Evolutionary conservation across 2,329 filamentous ascomycete species (phyloP), one percentile per base, ranked within the genome.

Genomic region (Sporothrix dimorphospora): DNA sequence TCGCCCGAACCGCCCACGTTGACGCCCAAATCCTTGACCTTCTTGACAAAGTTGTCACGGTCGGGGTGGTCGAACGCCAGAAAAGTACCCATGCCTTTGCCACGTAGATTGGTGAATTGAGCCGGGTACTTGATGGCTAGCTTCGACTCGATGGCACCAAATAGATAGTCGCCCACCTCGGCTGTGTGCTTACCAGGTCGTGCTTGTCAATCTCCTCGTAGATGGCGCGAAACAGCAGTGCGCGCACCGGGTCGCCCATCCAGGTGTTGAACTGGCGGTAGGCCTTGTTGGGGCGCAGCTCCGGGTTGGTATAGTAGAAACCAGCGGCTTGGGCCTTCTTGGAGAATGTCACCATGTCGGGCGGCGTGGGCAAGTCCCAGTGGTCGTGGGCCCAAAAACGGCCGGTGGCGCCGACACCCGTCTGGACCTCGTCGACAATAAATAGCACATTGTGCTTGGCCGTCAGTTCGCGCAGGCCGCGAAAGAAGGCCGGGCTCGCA

Each of bases 351-450:
- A 97, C 94, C 86, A 97, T 96, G 84, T 97, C 94, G 0, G 94
- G 94, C 9, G 94, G 92, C 91, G 47, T 89, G 84, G 86, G 79
- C 57, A 97, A 87, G 81, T 92, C 87, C 94, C 94, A 97, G 89
- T 97, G 94, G 78, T 97, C 94, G 85, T 97, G 94, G 9, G 94
- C 94, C 94, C 94, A 97, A 89, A 97, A 97, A 81, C 93, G 94
- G 77, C 94, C 94, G 0, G 94, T 97, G 51, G 94, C 94, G 77
- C 94, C 94, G 38, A 97, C 91, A 80, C 94, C 94, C 7, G 94
- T 97, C 84, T 97, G 94, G 12, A 97, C 94, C 83, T 97, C 94
- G 80, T 97, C 94, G 75, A 97, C 94, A 79, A 97, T 97, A 81
- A 97, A 85, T 72, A 97, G 89, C 40, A 97, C 88, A 77, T 90